Evolutionary conservation across 2,329 filamentous ascomycete genomes (phyloP), one percentile per base, ranked within the genome.

Genomic region (Beauveria pseudobassiana): DNA sequence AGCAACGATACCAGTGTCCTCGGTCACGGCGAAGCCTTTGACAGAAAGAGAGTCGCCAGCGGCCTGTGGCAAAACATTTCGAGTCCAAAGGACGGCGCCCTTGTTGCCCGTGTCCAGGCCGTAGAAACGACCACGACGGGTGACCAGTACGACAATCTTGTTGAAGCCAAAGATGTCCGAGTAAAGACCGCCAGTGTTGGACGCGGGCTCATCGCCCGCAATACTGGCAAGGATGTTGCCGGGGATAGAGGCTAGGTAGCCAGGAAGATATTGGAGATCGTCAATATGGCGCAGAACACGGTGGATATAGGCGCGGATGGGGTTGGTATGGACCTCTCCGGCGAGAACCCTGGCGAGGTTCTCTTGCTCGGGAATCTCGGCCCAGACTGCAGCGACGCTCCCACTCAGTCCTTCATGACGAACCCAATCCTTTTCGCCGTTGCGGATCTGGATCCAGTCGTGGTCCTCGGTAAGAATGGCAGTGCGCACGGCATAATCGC

Each of bases 111-210:
- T 85, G 72, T 96, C 87, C 22, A 99, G 78, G 3, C 88, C 91
- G 66, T 93, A 89, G 20, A 98, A 76, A 65, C 89, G 87, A 16
- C 93, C 93, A 62, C 86, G 87, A 60, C 85, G 82, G 2, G 93
- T 96, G 6, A 88, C 92, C 56, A 96, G 78, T 62, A 97, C 80
- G 6, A 93, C 83, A 38, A 93, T 78, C 75, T 96, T 96, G 73
- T 90, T 88, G 75, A 97, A 93, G 5, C 93, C 93, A 72, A 98
- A 98, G 45, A 81, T 85, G 68, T 95, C 89, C 18, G 86, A 81
- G 20, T 78, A 76, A n/a, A 88, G 77, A 7, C 79, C 78, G 30
- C 77, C 73, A 22, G 73, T 72, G 24, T 75, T 74, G 14, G 70
- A 74, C 1, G 74, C 69, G 18, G 80, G 76, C 9, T 82, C 79